phyloP scores from a whole-genome alignment of 2,329 filamentous ascomycete genomes.

The Ophiostoma angusticollis region DNA sequence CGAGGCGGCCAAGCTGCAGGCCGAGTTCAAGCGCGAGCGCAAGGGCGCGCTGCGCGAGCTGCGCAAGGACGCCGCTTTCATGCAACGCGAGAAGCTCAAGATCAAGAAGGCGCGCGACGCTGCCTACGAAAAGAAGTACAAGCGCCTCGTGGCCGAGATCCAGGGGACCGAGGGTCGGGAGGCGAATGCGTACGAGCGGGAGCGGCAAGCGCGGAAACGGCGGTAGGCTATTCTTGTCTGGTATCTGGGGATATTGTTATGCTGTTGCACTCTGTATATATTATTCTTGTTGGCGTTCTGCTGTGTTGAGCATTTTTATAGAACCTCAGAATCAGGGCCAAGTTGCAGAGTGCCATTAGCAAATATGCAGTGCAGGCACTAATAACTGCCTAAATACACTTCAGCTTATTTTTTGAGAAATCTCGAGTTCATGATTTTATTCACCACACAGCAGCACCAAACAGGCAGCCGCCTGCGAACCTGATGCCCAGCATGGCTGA shows the following conservation, averaged over 20 bases:
- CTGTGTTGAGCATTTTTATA: no score
- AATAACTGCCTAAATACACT: no score
- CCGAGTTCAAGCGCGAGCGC: constrained; percentile 86
- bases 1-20: constrained; percentile 69
- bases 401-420: no score
- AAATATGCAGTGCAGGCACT: no score
- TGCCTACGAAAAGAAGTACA: constrained; percentile 95
- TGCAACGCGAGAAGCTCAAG: constrained; percentile 77
- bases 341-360: no score
- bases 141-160: constrained; percentile 82
- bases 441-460: neutral
- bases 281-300: no score
- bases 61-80: constrained; percentile 87
- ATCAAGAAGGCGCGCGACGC: constrained; percentile 89
- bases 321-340: no score
- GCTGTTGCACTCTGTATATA: no score
- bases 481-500: constrained; percentile 22
- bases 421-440: neutral
- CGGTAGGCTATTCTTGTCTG: no score
- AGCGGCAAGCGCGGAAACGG: constrained; percentile 63
- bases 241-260: no score
- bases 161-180: constrained; percentile 85
- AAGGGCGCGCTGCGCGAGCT: constrained; percentile 93
- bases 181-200: constrained; percentile 77
- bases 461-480: no score